Conservation (phyloP, 129 eudicot genomes). For the Lactuca sativa region DNA sequence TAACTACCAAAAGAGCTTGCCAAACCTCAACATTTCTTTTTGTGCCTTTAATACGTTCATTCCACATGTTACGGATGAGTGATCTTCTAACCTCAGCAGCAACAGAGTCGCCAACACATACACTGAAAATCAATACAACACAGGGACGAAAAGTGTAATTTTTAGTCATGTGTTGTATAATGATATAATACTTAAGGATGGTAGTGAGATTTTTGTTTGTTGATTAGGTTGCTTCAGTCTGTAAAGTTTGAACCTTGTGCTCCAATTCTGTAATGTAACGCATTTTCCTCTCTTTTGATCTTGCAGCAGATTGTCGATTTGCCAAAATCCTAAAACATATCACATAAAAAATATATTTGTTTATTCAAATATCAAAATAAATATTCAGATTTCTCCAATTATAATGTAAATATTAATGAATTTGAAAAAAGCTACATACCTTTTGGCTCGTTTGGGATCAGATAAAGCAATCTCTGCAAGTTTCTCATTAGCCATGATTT, state of each 20-base stretch:
- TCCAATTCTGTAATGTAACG: conserved; percentile 93
- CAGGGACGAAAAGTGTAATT: too few relatives aligned
- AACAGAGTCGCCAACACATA: too few relatives aligned
- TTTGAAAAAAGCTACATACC: conserved; percentile 30
- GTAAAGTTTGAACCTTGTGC: conserved; percentile 96
- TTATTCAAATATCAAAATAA: neutral
- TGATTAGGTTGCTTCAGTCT: conserved; percentile 81
- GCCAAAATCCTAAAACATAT: conserved; percentile 72
- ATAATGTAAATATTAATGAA: too few relatives aligned
- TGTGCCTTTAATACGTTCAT: too few relatives aligned
- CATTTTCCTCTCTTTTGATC: conserved; percentile 94
- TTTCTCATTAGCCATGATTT: conserved; percentile 98
- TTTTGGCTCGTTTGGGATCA: conserved; percentile 96
- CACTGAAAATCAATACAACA: too few relatives aligned
- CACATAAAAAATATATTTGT: neutral
- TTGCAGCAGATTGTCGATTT: conserved; percentile 97
- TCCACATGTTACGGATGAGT: too few relatives aligned
- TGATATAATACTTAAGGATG: too few relatives aligned
- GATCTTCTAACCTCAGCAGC: too few relatives aligned
- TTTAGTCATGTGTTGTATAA: neutral
- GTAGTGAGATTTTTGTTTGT: too few relatives aligned
- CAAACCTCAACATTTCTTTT: too few relatives aligned
- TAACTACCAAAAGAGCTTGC: too few relatives aligned
- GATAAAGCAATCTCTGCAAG: conserved; percentile 88
- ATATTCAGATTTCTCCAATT: too few relatives aligned